Base-by-base conservation (phyloP, 352 stramenopile genomes). In the Aphanomyces stellatus region DNA sequence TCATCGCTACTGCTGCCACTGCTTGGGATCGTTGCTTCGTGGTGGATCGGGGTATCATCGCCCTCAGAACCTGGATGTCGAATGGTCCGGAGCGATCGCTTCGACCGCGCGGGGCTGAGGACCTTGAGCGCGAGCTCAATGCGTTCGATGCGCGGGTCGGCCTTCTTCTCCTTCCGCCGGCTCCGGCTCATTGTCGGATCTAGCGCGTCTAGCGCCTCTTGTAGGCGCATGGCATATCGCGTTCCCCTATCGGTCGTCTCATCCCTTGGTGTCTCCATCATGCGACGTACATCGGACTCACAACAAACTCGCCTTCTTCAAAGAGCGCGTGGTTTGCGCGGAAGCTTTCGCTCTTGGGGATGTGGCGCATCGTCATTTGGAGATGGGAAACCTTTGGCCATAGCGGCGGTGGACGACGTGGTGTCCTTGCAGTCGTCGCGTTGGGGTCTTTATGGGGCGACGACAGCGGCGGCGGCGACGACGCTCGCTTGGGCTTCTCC, bases 231-330 rank as follows among this genome's bases (percentile, higher is more conserved):
- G 1, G 60, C 60, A 48, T 27, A 59, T 7, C 48, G 48, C 34
- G 46, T 67, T 13, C 28, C 49, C 28, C 60, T 67, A 53, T 55
- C 27, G 28, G 17, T 19, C 8, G 28, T 22, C 27, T n/a, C 24
- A 15, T 34, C 19, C 15, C 25, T 31, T 17, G 13, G 17, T 17
- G 11, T 62, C n/a, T 48, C 7, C 27, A n/a, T 19, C 15, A 30
- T 42, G 30, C 31, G 33, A 13, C 33, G 30, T 48, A 42, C 30
- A 46, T 11, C 28, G n/a, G 31, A 46, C 35, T 67, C 13, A 67
- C 48, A 33, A 57, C 41, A 41, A 67, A 67, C 24, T 57, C 46
- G 31, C 37, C 46, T 19, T 42, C 28, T n/a, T 51, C 24, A 57
- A 67, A 67, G 2, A 57, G 27, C 28, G 33, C 30, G 5, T 19